Evolutionary conservation across 441 rosid genomes (phyloP), one percentile per base, ranked within the genome.

Genomic region (Gossypium armourianum): DNA sequence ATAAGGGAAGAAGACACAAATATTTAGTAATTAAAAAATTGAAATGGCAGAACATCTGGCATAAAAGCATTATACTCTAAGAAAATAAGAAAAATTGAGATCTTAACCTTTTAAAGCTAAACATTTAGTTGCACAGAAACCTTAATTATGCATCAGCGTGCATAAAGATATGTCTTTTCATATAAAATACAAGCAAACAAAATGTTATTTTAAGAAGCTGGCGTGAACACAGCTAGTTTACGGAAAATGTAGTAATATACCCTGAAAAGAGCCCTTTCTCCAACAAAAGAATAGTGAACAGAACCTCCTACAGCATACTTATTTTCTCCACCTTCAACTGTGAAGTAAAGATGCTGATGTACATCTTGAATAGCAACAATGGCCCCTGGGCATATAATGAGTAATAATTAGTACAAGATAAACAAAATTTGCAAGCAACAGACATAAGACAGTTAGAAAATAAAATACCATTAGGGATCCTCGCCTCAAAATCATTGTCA

Each of bases 291-390:
- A 83, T 91, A 88, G 78, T 93, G 98, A 78, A 91, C 77, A 59
- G 81, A 75, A 62, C 98, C 97, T 79, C 74, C 79, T 73, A 86
- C 72, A 68, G 73, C 79, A 79, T 76, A 86, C 71, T 81, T 85
- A 73, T 80, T 77, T 77, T 80, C 89, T 74, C 77, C 81, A 72
- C 82, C 91, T 82, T 91, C 88, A 79, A 91, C 89, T 28, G 90
- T 74, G 77, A 93, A 79, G 84, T 85, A 93, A 84, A 87, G 62
- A 79, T 91, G 98, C 72, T 93, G 93, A 81, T 91, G 81, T 15
- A 87, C 85, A 82, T 93, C 98, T 81, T 90, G 96, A 77, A 93
- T 84, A 52, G 95, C 86, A 69, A 93, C 96, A 68, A 90, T 84
- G 74, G 97, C 85, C 58, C 98, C 98, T 93, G 77, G 52, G 70